Base-by-base conservation (phyloP, 1,139 yeast genomes). In the Nakaseomyces sp. region DNA sequence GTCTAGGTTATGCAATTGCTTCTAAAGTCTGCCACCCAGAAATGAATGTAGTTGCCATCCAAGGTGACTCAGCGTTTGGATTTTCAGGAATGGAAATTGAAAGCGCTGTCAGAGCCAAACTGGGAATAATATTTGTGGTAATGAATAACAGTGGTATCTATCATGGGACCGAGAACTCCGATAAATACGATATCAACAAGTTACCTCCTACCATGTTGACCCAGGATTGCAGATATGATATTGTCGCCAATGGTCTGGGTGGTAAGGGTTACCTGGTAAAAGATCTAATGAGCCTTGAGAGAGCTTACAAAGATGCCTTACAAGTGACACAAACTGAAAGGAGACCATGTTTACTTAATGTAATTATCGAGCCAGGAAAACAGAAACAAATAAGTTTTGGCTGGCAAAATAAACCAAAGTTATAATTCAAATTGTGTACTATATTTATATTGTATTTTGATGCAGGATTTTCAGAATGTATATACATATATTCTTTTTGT, bases 31-130 rank as follows among this genome's bases (percentile, higher is more conserved):
- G 75, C 0, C 50, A 63, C 8, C 79, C 79, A 0, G 56, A 63
- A 1, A 64, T 69, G 40, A 57, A 65, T 9, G 77, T 77, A 0
- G 62, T 79, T 2, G 74, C 80, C n/a, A 73, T 79, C 36, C 81
- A 77, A 55, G 86, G 86, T 4, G 86, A 79, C 57, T 79, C 86
- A 1, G 85, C 86, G 1, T 77, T 79, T 64, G 86, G 86, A 1
- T 79, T 79, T 55, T 74, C 81, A 2, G 82, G 76, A 0, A 70
- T 78, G 68, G 86, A 79, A 50, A 53, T 79, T 16, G 86, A 79
- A 52, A 79, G 86, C 0, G 74, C 81, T 1, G 76, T 74, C 5
- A 63, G 86, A 38, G 62, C 69, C 22, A 59, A 67, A 7, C 58
- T 79, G 30, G 80, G 80, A 2, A 60, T 78, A 50, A 60, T 79